These are phyloP conservation scores for Batrachochytrium dendrobatidis DNA, from an alignment of 371 early-diverging fungal genomes.

Conservation along the genomic window DNA sequence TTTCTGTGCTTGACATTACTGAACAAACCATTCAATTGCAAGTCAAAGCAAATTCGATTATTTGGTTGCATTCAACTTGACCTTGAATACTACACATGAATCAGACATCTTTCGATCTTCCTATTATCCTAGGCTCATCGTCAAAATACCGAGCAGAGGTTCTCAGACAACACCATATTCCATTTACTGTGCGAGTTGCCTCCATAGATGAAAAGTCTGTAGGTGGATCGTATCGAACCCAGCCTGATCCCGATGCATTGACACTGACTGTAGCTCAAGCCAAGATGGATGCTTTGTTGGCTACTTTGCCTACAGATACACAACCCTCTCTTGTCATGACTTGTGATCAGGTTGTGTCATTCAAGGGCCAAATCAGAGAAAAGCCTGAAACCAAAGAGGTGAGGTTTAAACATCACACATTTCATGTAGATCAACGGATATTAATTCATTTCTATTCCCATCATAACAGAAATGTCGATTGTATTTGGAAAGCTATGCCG, in stretches of 20 bases:
- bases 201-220: slow-evolving; percentile 36
- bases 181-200: slow-evolving; percentile 20
- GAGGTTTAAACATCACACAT: too few species aligned
- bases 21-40: too few species aligned
- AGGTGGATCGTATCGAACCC: slow-evolving; percentile 10
- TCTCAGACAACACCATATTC: slow-evolving; percentile 16
- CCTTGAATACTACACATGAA: too few species aligned
- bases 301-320: not conserved
- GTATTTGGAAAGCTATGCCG: slow-evolving; percentile 28
- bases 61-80: too few species aligned
- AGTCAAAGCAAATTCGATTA: too few species aligned
- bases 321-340: slow-evolving; percentile 13
- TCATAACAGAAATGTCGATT: slow-evolving; percentile 25
- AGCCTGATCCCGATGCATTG: slow-evolving; percentile 13
- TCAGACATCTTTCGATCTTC: too few species aligned
- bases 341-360: slow-evolving; percentile 35
- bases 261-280: slow-evolving; percentile 28
- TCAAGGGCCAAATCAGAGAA: slow-evolving; percentile 34
- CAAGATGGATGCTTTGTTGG: slow-evolving; percentile 31
- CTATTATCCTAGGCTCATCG: slow-evolving; percentile 36
- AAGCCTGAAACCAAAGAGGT: slow-evolving; percentile 32
- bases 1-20: too few species aligned
- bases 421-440: too few species aligned
- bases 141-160: slow-evolving; percentile 31
- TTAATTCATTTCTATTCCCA: too few species aligned